Evolutionary conservation across 2,329 filamentous ascomycete genomes (phyloP).

Genomic region (Daldinia eschscholtzii): DNA sequence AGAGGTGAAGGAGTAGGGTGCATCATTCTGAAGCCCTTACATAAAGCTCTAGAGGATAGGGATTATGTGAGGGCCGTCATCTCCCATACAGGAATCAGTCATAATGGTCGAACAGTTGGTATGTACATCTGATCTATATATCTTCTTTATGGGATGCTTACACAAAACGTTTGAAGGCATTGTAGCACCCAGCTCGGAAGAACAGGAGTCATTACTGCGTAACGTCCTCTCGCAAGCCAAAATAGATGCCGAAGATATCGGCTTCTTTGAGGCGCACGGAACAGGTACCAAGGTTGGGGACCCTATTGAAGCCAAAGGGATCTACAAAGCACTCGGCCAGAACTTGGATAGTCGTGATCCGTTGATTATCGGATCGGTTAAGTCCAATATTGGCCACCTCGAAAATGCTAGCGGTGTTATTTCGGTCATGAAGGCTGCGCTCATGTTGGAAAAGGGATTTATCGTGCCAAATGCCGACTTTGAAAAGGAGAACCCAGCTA

Average conservation of each 20-base stretch:
- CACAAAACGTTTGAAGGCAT: conserved; percentile 26
- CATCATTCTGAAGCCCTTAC: conserved; percentile 40
- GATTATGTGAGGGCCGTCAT: conserved; percentile 41
- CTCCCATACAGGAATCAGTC: conserved; percentile 40
- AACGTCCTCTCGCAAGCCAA: conserved; percentile 38
- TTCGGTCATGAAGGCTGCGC: conserved; percentile 56
- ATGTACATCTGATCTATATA: conserved; percentile 9
- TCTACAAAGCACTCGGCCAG: conserved; percentile 35
- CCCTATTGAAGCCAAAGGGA: conserved; percentile 41
- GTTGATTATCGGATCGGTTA: conserved; percentile 39
- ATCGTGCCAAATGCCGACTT: conserved; percentile 60
- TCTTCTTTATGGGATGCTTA: conserved; percentile 15
- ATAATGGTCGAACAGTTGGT: conserved; percentile 43
- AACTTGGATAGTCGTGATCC: conserved; percentile 19
- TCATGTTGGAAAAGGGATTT: conserved; percentile 59
- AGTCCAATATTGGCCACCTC: conserved; percentile 47
- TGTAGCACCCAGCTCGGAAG: conserved; percentile 41
- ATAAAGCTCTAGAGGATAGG: conserved; percentile 38
- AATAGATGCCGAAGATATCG: conserved; percentile 35
- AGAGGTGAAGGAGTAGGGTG: conserved; percentile 42
- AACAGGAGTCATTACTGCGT: conserved; percentile 38
- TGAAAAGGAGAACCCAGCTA: conserved; percentile 52
- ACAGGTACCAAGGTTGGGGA: conserved; percentile 43
- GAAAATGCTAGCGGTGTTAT: conserved; percentile 57
- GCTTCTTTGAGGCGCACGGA: conserved; percentile 43